Percentiles rank a stretch among this genome's conserved stretches.
These are phyloP conservation scores for Coemansia erecta DNA, from an alignment of 192 early-diverging fungal species.

Conservation along the genomic window DNA sequence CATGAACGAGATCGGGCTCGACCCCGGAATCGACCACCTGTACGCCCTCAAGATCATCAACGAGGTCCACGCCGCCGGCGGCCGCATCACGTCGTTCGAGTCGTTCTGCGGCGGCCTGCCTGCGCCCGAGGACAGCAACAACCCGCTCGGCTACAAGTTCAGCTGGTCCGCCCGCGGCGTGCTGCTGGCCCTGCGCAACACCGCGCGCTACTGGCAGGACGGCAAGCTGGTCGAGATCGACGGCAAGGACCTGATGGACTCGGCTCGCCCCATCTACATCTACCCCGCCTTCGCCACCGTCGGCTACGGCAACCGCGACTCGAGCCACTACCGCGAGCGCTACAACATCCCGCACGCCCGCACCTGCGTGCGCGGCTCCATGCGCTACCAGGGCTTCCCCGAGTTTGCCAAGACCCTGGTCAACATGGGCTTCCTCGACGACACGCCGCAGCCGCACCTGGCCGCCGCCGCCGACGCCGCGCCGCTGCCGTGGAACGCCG, in stretches of 20 bases:
- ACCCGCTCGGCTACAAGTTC: conserved; percentile 99
- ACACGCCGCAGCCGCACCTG: conserved; percentile 64
- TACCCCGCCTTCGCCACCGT: conserved; percentile 96
- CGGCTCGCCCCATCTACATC: conserved; percentile 86
- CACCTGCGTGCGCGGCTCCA: conserved; percentile 90
- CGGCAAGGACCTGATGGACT: conserved; percentile 86
- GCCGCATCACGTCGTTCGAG: conserved; percentile 86
- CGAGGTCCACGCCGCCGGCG: conserved; percentile 76
- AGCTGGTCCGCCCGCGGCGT: conserved; percentile 98
- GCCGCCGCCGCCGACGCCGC: conserved; percentile 51
- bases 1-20: conserved; percentile 98
- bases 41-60: conserved; percentile 88
- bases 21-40: conserved; percentile 98
- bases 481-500: conserved; percentile 72
- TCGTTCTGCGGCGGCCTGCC: conserved; percentile 99
- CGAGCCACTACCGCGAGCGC: conserved; percentile 86
- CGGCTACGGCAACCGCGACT: conserved; percentile 98
- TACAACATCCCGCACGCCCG: conserved; percentile 94
- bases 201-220: conserved; percentile 84
- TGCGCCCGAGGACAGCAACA: conserved; percentile 94
- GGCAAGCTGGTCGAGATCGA: conserved; percentile 85
- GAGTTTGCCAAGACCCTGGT: conserved; percentile 94
- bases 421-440: conserved; percentile 88
- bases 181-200: conserved; percentile 93
- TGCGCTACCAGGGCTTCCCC: conserved; percentile 97